Evolutionary conservation across 768 basidiomycete species (phyloP).

Genomic region (Kwoniella sp.): DNA sequence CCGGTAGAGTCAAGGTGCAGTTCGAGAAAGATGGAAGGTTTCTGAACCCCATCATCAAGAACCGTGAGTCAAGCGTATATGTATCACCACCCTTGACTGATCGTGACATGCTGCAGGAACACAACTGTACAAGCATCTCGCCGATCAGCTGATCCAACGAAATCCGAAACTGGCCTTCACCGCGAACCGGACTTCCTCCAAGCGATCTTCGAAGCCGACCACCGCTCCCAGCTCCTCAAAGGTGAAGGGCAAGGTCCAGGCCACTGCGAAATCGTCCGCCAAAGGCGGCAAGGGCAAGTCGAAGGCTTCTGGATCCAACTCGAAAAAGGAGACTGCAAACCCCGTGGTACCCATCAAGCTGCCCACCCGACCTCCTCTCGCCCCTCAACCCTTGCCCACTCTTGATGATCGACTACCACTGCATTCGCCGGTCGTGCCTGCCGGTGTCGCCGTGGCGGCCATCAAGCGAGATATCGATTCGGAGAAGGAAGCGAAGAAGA

Average conservation of each 20-base stretch:
- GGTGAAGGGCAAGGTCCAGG: too few relatives aligned
- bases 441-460: slow-evolving; percentile 73
- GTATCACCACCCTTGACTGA: not conserved
- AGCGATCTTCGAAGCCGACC: slow-evolving; percentile 9
- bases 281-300: too few relatives aligned
- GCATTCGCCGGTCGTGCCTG: slow-evolving; percentile 71
- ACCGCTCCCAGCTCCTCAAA: too few relatives aligned
- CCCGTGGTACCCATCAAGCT: slow-evolving; percentile 52
- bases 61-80: slow-evolving; percentile 42
- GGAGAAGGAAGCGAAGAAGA: slow-evolving; percentile 54
- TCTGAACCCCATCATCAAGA: slow-evolving; percentile 48
- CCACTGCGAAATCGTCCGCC: too few relatives aligned
- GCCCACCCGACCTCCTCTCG: slow-evolving; percentile 61
- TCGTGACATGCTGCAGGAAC: slow-evolving; percentile 54
- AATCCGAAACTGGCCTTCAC: slow-evolving; percentile 21
- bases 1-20: slow-evolving; percentile 86
- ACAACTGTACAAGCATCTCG: slow-evolving; percentile 40
- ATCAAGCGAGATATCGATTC: slow-evolving; percentile 78
- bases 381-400: slow-evolving; percentile 71
- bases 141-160: slow-evolving; percentile 39
- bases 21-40: slow-evolving; percentile 44
- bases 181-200: slow-evolving; percentile 9
- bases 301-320: too few relatives aligned
- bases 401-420: slow-evolving; percentile 70
- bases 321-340: not conserved